phyloP scores from a whole-genome alignment of 768 basidiomycete species.

The Astraeus odoratus region DNA sequence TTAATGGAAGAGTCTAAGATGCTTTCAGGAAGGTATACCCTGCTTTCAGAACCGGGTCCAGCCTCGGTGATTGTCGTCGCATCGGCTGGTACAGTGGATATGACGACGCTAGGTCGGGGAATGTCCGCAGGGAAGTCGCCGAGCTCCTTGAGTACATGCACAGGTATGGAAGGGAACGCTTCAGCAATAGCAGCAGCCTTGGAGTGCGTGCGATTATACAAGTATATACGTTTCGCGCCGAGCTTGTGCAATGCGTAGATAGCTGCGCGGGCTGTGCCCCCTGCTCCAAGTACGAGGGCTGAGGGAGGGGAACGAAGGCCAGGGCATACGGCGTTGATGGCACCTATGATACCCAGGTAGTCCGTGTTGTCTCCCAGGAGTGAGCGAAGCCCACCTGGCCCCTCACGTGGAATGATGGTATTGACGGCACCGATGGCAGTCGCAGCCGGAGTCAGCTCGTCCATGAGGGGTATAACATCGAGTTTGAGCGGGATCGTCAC shows the following conservation, averaged over 20 bases:
- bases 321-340: slow-evolving; percentile 39
- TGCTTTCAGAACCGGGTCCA: slow-evolving; percentile 8
- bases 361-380: slow-evolving; percentile 94
- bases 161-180: slow-evolving; percentile 50
- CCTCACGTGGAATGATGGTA: slow-evolving; percentile 60
- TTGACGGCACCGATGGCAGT: slow-evolving; percentile 91
- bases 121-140: slow-evolving; percentile 41
- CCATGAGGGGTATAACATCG: slow-evolving; percentile 78
- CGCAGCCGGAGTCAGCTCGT: slow-evolving; percentile 74
- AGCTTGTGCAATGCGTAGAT: slow-evolving; percentile 79
- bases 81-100: slow-evolving; percentile 82
- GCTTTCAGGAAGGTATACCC: slow-evolving; percentile 45
- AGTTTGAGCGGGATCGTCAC: slow-evolving; percentile 97
- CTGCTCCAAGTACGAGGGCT: slow-evolving; percentile 88
- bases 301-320: slow-evolving; percentile 30
- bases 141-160: slow-evolving; percentile 56
- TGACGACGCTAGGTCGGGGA: slow-evolving; percentile 60
- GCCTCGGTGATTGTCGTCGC: slow-evolving; percentile 36
- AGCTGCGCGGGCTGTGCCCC: slow-evolving; percentile 91
- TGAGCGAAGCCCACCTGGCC: slow-evolving; percentile 32
- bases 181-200: slow-evolving; percentile 66
- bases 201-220: slow-evolving; percentile 77
- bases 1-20: slow-evolving; percentile 58
- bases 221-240: slow-evolving; percentile 63
- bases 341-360: slow-evolving; percentile 79